Evolutionary conservation across 2,329 filamentous ascomycete genomes (phyloP).

Genomic region (Arthrocladium fulminans): DNA sequence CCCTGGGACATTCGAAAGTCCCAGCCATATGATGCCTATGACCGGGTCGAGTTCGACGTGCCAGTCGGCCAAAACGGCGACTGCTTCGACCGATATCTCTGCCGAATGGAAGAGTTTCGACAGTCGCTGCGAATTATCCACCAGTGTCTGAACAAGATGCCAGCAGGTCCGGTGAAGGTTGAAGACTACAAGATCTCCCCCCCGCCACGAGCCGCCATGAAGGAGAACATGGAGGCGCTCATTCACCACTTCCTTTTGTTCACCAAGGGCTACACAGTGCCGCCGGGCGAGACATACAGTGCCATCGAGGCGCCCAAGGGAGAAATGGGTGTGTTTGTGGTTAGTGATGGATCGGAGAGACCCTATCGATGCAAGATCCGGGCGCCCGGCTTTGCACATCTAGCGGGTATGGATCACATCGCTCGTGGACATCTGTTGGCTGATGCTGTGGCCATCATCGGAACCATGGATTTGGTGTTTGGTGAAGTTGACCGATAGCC

Average conservation of each 20-base stretch:
- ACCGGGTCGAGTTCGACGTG: constrained; percentile 95
- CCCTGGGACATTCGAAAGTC: constrained; percentile 96
- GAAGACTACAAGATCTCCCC: constrained; percentile 99
- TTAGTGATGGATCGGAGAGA: constrained; percentile 91
- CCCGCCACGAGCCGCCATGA: constrained; percentile 94
- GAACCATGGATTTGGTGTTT: constrained; percentile 46
- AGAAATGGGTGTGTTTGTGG: constrained; percentile 96
- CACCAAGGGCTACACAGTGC: constrained; percentile 96
- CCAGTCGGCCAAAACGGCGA: constrained; percentile 94
- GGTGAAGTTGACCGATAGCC: constrained; percentile 54
- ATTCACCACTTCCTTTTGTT: constrained; percentile 99
- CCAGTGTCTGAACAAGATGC: constrained; percentile 99
- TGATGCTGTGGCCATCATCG: constrained; percentile 92
- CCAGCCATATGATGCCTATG: constrained; percentile 95
- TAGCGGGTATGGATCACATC: constrained; percentile 89
- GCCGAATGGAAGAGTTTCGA: constrained; percentile 99
- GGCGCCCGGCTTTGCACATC: constrained; percentile 90
- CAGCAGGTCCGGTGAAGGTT: constrained; percentile 81
- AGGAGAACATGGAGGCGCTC: constrained; percentile 99
- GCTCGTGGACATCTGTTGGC: constrained; percentile 86
- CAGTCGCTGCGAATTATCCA: constrained; percentile 97
- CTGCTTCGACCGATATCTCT: constrained; percentile 98
- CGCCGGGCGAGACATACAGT: constrained; percentile 94
- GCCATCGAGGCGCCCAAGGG: constrained; percentile 99
- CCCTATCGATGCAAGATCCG: constrained; percentile 97